Conservation (phyloP, 306 rosid species). For the Prunus campanulata region DNA sequence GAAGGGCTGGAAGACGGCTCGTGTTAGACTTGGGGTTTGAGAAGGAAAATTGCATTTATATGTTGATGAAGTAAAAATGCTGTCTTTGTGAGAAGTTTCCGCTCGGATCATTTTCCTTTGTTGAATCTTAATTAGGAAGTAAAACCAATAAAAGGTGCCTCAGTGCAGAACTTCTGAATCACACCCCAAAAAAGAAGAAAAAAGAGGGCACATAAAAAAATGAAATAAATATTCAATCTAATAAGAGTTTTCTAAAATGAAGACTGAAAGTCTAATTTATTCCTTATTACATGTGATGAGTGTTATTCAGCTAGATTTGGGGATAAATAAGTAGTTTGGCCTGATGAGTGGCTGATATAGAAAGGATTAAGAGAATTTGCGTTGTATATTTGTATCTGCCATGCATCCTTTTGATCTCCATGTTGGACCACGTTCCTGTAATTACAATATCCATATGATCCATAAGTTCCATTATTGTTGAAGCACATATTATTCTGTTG, state of each 20-base stretch:
- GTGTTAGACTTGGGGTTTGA: too few species aligned
- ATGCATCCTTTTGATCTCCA: background rate
- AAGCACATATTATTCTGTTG: conserved; percentile 16
- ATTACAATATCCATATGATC: background rate
- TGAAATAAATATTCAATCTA: background rate
- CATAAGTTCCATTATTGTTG: background rate
- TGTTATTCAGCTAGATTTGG: background rate
- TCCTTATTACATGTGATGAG: background rate
- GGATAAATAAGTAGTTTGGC: background rate
- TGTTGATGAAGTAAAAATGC: too few species aligned
- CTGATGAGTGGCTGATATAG: conserved; percentile 6
- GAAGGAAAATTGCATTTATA: too few species aligned
- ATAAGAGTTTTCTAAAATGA: background rate
- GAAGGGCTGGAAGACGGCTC: too few species aligned
- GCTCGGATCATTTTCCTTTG: too few species aligned
- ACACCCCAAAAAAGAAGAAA: background rate
- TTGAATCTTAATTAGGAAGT: background rate
- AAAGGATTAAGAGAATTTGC: conserved; percentile 37
- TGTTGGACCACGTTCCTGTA: background rate
- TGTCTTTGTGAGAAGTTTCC: too few species aligned
- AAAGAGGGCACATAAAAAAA: background rate
- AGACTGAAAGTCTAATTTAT: background rate
- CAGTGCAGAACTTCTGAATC: background rate
- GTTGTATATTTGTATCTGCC: conserved; percentile 22
- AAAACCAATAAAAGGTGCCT: background rate